Evolutionary conservation across 768 basidiomycete genomes (phyloP).

Genomic region (Amanita polypyramis): DNA sequence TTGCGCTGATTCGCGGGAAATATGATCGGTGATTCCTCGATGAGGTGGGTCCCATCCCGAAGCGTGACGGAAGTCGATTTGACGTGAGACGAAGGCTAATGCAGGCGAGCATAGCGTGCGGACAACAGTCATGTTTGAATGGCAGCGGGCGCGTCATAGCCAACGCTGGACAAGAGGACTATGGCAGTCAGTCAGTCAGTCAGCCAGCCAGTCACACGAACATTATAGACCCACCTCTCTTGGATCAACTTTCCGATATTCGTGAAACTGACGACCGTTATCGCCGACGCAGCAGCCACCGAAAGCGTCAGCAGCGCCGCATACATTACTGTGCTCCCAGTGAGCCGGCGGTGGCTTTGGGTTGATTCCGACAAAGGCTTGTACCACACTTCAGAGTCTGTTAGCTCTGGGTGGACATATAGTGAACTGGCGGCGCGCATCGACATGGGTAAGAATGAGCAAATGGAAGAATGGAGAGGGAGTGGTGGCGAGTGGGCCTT

Average conservation of each 20-base stretch:
- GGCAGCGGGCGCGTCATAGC: conserved; percentile 3
- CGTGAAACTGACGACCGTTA: conserved; percentile 23
- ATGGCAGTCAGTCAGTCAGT: not conserved
- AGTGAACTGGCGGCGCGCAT: conserved; percentile 28
- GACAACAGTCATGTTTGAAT: not conserved
- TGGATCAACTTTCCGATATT: conserved; percentile 17
- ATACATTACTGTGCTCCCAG: conserved; percentile 14
- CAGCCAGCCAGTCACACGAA: not conserved
- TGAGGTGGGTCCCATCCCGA: not conserved
- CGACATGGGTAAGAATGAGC: conserved; percentile 2
- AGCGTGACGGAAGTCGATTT: too few species aligned
- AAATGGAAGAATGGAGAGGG: not conserved
- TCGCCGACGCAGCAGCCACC: conserved; percentile 20
- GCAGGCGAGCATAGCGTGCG: not conserved
- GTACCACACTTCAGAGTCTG: conserved; percentile 28
- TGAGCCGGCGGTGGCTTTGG: not conserved
- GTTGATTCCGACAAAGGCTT: conserved; percentile 10
- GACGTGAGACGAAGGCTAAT: too few species aligned
- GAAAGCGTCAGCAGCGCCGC: conserved; percentile 23
- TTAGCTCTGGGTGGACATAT: conserved; percentile 29
- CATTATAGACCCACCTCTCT: conserved; percentile 16
- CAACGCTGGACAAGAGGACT: conserved; percentile 10
- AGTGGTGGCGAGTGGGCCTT: not conserved
- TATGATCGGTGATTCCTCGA: not conserved
- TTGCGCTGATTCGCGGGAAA: not conserved